Conservation (phyloP, 345 rosid species). For the Aquilaria sinensis region DNA sequence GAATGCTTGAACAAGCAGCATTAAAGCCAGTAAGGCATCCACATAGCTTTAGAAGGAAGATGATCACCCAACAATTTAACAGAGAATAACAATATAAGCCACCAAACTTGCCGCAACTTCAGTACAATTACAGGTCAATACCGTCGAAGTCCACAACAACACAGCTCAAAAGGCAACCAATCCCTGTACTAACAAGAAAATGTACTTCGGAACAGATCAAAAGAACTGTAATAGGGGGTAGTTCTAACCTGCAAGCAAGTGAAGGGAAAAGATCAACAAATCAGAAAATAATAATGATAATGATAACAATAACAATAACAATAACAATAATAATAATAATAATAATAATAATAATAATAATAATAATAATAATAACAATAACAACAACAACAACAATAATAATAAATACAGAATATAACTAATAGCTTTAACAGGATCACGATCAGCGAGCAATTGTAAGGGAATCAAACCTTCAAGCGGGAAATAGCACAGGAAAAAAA, state of each 20-base stretch:
- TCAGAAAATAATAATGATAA: background rate
- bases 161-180: conserved; percentile 5
- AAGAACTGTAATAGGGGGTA: conserved; percentile 1
- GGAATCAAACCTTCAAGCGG: too few species aligned
- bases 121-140: background rate
- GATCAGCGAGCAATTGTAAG: too few species aligned
- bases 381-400: background rate
- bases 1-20: conserved; percentile 3
- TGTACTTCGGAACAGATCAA: background rate
- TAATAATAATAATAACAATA: background rate
- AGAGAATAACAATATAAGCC: conserved; percentile 1
- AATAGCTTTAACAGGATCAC: too few species aligned
- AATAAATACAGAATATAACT: background rate
- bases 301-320: background rate
- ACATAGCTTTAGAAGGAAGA: conserved; percentile 1
- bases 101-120: background rate
- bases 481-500: too few species aligned
- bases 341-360: background rate
- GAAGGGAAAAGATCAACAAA: background rate
- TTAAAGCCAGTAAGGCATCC: background rate
- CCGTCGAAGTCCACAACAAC: background rate
- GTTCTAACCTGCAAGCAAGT: conserved; percentile 4
- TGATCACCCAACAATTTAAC: background rate
- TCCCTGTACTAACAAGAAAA: conserved; percentile 4
- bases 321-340: background rate